Conservation (phyloP, 768 basidiomycete genomes). For the Phylloporus sp. region DNA sequence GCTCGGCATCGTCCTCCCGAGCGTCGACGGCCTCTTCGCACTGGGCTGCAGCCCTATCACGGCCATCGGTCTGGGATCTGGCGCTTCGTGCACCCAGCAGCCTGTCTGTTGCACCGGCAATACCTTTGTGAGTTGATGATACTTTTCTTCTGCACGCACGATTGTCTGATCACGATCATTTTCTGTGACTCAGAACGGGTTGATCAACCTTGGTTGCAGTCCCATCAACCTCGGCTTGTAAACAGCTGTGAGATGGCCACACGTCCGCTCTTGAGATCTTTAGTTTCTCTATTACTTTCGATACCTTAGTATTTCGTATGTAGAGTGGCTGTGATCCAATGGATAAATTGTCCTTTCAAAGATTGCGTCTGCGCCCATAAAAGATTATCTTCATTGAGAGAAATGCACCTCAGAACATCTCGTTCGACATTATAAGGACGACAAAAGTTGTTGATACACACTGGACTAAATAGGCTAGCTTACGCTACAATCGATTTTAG, state of each 20-base stretch:
- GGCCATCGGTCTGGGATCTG: background rate
- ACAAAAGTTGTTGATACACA: too few species aligned
- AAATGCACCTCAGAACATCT: background rate
- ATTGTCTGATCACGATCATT: background rate
- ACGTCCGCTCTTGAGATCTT: background rate
- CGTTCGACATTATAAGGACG: too few species aligned
- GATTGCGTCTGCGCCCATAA: background rate
- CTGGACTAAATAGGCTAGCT: too few species aligned
- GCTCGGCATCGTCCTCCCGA: background rate
- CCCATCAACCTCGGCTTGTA: too few species aligned
- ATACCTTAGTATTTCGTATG: background rate
- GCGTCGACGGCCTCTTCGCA: background rate
- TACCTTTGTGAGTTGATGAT: background rate
- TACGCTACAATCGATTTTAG: too few species aligned
- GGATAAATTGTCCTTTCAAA: background rate
- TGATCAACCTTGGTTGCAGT: too few species aligned
- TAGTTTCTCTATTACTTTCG: background rate
- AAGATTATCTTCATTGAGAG: background rate
- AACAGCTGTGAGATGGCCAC: background rate
- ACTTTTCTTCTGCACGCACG: background rate
- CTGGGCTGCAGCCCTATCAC: slow-evolving; percentile 5
- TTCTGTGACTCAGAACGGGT: too few species aligned
- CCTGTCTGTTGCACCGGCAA: background rate
- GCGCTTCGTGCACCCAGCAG: background rate
- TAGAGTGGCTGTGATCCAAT: background rate